These are phyloP conservation scores for Gentiana dahurica DNA, from an alignment of 257 asterid genomes.

Conservation along the genomic window DNA sequence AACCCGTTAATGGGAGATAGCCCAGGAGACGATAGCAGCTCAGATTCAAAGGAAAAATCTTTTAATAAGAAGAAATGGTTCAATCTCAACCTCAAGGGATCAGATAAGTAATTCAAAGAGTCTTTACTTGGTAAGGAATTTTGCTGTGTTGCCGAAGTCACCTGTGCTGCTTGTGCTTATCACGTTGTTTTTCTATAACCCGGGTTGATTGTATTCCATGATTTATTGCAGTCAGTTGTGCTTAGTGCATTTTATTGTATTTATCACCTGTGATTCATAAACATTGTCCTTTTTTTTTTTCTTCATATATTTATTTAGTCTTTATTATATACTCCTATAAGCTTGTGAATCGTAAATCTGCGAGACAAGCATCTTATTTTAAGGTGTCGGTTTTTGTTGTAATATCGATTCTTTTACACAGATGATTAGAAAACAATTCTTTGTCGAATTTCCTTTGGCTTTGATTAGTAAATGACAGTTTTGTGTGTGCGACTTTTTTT, in stretches of 20 bases:
- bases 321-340: not conserved
- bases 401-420: not conserved
- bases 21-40: conserved; percentile 81
- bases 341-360: conserved; percentile 3
- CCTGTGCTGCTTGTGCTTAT: conserved; percentile 14
- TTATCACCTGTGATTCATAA: not conserved
- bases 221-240: conserved; percentile 9
- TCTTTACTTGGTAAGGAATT: not conserved
- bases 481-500: too few species aligned
- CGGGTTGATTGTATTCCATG: conserved; percentile 8
- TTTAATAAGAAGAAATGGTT: conserved; percentile 80
- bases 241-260: conserved; percentile 8
- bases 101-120: conserved; percentile 36
- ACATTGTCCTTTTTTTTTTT: not conserved
- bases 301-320: not conserved
- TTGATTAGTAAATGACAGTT: too few species aligned
- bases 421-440: not conserved
- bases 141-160: conserved; percentile 13
- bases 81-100: conserved; percentile 75
- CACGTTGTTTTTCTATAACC: conserved; percentile 12
- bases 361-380: not conserved
- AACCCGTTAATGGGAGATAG: conserved; percentile 42
- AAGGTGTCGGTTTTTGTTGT: conserved; percentile 6
- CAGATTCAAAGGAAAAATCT: conserved; percentile 83
- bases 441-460: not conserved